Evolutionary conservation across 2,329 filamentous ascomycete species (phyloP).

Genomic region (Xylariaceae sp.): DNA sequence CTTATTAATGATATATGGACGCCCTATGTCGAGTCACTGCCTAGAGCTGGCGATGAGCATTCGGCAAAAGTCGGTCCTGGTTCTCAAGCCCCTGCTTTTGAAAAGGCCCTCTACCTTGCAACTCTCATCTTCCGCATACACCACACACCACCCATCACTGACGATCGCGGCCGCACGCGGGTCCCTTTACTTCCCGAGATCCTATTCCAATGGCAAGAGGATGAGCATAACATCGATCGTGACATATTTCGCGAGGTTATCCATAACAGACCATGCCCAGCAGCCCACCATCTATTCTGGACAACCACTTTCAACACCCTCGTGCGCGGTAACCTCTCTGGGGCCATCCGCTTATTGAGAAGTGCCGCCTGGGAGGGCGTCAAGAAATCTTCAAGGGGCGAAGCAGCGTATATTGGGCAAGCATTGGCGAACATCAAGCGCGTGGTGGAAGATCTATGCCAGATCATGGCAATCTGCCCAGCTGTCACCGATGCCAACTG

Average conservation of each 20-base stretch:
- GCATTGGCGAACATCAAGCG: constrained; percentile 77
- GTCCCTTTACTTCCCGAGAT: constrained; percentile 66
- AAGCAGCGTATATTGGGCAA: constrained; percentile 67
- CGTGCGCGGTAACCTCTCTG: constrained; percentile 70
- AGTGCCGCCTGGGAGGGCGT: constrained; percentile 78
- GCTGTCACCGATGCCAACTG: constrained; percentile 64
- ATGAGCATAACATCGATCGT: constrained; percentile 69
- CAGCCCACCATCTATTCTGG: constrained; percentile 79
- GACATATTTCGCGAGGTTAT: constrained; percentile 64
- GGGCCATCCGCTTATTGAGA: constrained; percentile 65
- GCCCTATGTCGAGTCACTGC: constrained; percentile 48
- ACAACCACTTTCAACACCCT: constrained; percentile 73
- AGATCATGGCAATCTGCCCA: constrained; percentile 72
- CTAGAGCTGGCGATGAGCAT: constrained; percentile 51
- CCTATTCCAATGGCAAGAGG: constrained; percentile 78
- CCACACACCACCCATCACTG: constrained; percentile 54
- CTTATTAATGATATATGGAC: constrained; percentile 55
- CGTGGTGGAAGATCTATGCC: constrained; percentile 65
- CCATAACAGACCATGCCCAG: constrained; percentile 66
- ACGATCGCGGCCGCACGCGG: constrained; percentile 37
- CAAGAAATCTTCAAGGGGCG: constrained; percentile 62
- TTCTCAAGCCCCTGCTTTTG: constrained; percentile 58
- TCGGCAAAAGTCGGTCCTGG: constrained; percentile 64
- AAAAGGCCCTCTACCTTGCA: constrained; percentile 77
- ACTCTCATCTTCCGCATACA: constrained; percentile 75